Evolutionary conservation across 805 yeast genomes (phyloP).

Genomic region (Candida gorgasii): DNA sequence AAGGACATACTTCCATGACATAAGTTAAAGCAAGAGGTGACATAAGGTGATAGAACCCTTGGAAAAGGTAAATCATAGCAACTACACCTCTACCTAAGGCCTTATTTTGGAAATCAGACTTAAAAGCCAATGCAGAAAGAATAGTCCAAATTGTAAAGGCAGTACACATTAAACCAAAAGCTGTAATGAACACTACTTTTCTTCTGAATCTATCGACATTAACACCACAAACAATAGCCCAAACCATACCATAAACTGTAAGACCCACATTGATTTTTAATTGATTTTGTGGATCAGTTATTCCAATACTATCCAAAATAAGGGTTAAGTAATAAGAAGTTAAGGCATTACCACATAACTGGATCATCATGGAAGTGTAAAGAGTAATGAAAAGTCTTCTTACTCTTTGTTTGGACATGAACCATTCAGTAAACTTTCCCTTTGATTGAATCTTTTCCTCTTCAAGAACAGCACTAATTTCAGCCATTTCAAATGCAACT

Average conservation of each 20-base stretch:
- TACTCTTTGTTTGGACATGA: slow-evolving; percentile 12
- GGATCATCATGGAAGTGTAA: slow-evolving; percentile 12
- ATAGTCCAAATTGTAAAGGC: slow-evolving; percentile 23
- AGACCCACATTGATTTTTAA: slow-evolving; percentile 51
- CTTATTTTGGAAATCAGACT: slow-evolving; percentile 13
- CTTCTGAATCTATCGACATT: slow-evolving; percentile 21
- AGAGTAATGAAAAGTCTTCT: slow-evolving; percentile 14
- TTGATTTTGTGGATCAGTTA: slow-evolving; percentile 43
- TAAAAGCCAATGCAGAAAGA: slow-evolving; percentile 19
- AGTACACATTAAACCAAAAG: slow-evolving; percentile 23
- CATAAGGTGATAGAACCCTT: slow-evolving; percentile 24
- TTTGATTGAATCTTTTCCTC: slow-evolving; percentile 11
- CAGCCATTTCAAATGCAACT: slow-evolving; percentile 16
- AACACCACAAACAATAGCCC: slow-evolving; percentile 20
- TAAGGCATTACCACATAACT: slow-evolving; percentile 49
- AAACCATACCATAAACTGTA: slow-evolving; percentile 44
- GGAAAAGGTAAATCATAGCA: slow-evolving; percentile 26
- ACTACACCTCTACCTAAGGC: slow-evolving; percentile 19
- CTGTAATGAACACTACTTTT: slow-evolving; percentile 26
- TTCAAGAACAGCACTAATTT: slow-evolving; percentile 13
- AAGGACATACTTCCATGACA: slow-evolving; percentile 43
- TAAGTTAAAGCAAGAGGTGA: slow-evolving; percentile 49
- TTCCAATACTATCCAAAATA: slow-evolving; percentile 53
- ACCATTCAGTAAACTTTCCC: slow-evolving; percentile 13
- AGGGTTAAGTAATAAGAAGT: slow-evolving; percentile 50